Evolutionary conservation across 768 basidiomycete genomes (phyloP), one percentile per base, ranked within the genome.

Genomic region (Psilocybe cubensis): DNA sequence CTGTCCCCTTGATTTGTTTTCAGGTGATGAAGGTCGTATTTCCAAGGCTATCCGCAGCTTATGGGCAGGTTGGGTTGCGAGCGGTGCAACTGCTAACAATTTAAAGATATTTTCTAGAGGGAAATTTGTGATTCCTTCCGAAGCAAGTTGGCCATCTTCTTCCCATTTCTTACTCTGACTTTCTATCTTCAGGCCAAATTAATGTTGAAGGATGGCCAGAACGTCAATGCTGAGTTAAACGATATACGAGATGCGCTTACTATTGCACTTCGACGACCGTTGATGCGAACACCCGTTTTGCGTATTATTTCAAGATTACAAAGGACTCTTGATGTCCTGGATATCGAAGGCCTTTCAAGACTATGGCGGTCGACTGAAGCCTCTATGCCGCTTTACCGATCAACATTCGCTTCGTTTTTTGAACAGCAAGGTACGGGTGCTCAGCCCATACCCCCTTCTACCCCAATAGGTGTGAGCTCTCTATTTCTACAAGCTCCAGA

Each of bases 1-100:
- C 71, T 96, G 94, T 69, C 96, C 96, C 3, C 75, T 99, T 54
- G 96, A 99, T 72, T 77, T 99, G 20, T 98, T 86, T 71, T 96
- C 95, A 14, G 77, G 79, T 2, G 81, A 92, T 21, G 72, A 79
- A 47, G 51, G 31, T n/a, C 84, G 95, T 8, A 70, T 92, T 27
- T 67, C 59, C n/a, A 77, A 74, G 11, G 94, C 94, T 2, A 67
- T 98, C n/a, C 68, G 75, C 47, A 74, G 72, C 28, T 79, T 98
- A 25, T 94, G 90, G 89, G 73, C 83, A 33, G 77, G 78, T 1
- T 98, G 96, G 96, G 58, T 74, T 27, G 69, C 70, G 14, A 88
- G 83, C 54, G 71, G 83, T 20, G 92, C 90, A 17, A 69, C 78
- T 21, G 72, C 84, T 33, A 98, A 97, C 72, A 98, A 94, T 68